Percentiles rank a stretch among this genome's conserved stretches.
These are phyloP conservation scores for Lipomyces mesembrius DNA, from an alignment of 805 yeast species.

Conservation along the genomic window DNA sequence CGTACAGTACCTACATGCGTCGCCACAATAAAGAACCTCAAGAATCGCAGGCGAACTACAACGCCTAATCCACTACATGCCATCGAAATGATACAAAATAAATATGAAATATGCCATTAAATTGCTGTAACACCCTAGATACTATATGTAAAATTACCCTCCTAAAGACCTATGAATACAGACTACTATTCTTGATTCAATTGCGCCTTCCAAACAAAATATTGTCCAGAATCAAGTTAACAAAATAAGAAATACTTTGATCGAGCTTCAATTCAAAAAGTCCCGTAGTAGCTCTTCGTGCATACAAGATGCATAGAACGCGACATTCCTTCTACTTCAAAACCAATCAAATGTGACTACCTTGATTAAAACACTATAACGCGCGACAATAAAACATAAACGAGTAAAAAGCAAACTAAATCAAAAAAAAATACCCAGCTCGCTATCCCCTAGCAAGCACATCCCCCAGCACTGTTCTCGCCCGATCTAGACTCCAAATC, in stretches of 20 bases:
- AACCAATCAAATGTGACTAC: neutral
- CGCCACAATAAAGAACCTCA: too few relatives aligned
- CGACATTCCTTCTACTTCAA: neutral
- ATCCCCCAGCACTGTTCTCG: constrained; percentile 29
- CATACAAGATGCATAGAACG: neutral
- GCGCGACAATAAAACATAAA: neutral
- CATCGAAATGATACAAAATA: neutral
- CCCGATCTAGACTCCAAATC: constrained; percentile 33
- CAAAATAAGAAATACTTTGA: neutral
- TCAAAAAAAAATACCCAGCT: neutral
- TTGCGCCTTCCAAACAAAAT: neutral
- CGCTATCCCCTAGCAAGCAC: constrained; percentile 30
- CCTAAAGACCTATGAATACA: neutral
- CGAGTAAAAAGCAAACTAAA: neutral
- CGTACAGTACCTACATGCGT: too few relatives aligned
- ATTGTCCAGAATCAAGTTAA: neutral
- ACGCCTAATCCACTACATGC: neutral
- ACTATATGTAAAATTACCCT: neutral
- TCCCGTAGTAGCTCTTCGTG: neutral
- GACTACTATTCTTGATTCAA: neutral
- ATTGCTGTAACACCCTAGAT: neutral
- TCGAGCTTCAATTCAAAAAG: neutral
- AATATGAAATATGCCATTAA: neutral
- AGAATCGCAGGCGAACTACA: too few relatives aligned
- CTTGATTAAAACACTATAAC: neutral